phyloP scores from a whole-genome alignment of 345 rosid species.

The Gossypium bickii region DNA sequence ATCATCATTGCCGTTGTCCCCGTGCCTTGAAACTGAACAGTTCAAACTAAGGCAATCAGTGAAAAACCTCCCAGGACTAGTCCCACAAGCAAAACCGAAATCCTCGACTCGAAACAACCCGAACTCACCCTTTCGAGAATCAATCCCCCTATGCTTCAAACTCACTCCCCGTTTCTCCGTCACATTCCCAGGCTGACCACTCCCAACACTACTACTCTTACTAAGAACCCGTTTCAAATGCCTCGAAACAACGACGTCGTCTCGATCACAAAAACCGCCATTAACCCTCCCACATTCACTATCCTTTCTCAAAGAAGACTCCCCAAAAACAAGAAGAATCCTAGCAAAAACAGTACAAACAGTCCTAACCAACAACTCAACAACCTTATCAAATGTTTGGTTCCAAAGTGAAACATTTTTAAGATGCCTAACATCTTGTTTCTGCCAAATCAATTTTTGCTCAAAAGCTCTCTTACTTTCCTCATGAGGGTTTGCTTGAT shows the following conservation, averaged over 20 bases:
- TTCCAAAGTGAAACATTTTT: constrained; percentile 86
- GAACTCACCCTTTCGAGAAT: constrained; percentile 41
- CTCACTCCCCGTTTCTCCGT: constrained; percentile 25
- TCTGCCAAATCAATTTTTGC: constrained; percentile 95
- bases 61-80: constrained; percentile 79
- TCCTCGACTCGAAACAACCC: constrained; percentile 51
- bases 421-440: constrained; percentile 80
- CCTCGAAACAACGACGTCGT: constrained; percentile 14
- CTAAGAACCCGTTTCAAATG: constrained; percentile 46
- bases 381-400: constrained; percentile 82
- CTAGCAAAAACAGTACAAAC: constrained; percentile 79
- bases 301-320: constrained; percentile 37
- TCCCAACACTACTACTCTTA: constrained; percentile 34
- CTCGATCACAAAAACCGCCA: neutral
- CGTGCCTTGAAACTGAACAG: constrained; percentile 52
- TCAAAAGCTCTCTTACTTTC: constrained; percentile 77
- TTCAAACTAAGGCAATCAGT: constrained; percentile 79
- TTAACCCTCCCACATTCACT: constrained; percentile 15
- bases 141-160: constrained; percentile 31
- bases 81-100: constrained; percentile 63
- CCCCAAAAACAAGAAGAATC: constrained; percentile 63
- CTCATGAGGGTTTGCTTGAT: constrained; percentile 71
- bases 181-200: constrained; percentile 29
- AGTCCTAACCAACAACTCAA: constrained; percentile 80
- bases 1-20: constrained; percentile 20